Evolutionary conservation across 768 basidiomycete genomes (phyloP).

Genomic region (Phlebiopsis gigantea): DNA sequence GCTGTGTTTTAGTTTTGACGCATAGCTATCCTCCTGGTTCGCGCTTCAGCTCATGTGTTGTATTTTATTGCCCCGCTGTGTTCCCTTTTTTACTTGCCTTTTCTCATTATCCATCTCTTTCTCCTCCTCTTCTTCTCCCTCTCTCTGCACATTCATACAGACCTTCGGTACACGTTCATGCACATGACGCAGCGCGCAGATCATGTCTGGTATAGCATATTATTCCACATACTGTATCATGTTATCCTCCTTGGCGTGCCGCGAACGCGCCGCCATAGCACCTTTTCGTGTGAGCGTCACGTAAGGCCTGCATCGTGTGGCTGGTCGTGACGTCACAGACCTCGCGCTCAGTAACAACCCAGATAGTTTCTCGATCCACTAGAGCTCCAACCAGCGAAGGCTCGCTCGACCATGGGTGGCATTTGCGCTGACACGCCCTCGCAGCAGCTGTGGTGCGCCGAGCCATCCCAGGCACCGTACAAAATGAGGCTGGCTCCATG

Average conservation of each 20-base stretch:
- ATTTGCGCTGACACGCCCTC: not conserved
- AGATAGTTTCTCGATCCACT: not conserved
- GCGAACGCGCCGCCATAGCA: too few relatives aligned
- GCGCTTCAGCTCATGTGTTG: conserved; percentile 5
- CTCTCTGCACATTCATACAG: not conserved
- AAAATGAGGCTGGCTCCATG: not conserved
- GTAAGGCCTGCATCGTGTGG: too few relatives aligned
- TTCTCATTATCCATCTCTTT: not conserved
- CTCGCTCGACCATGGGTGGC: too few relatives aligned
- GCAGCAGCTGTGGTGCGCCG: not conserved
- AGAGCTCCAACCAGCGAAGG: not conserved
- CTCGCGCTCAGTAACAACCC: not conserved
- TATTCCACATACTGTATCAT: not conserved
- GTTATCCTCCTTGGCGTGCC: not conserved
- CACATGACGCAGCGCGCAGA: conserved; percentile 13
- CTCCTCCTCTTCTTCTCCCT: not conserved
- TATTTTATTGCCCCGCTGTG: conserved; percentile 6
- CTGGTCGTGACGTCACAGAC: not conserved
- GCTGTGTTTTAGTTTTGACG: conserved; percentile 2
- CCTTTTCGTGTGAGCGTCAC: too few relatives aligned
- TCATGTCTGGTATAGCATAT: conserved; percentile 3
- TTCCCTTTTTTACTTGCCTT: not conserved
- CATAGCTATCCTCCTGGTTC: conserved; percentile 5
- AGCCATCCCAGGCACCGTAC: not conserved
- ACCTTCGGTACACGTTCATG: conserved; percentile 5